Base-by-base conservation (phyloP, 2,329 filamentous ascomycete species). In the Xylaria sp. region DNA sequence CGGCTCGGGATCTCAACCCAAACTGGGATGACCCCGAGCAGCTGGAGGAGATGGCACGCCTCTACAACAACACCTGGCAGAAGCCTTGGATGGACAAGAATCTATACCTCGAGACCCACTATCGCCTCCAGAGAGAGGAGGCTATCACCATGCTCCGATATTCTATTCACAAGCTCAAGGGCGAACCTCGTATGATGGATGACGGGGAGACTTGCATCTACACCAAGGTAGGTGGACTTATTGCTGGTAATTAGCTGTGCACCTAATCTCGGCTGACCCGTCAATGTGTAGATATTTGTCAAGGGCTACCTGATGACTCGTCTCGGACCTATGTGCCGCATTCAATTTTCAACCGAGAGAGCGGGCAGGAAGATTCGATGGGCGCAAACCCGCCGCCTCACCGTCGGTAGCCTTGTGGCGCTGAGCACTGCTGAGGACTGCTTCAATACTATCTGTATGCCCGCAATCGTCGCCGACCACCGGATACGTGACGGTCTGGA, bases 91-190 rank as follows among this genome's bases (percentile, higher is more conserved):
- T 71, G 0, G 83, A 77, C 4, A 87, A 83, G 42, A 78, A 84
- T 1, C 76, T 79, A 0, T 96, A 96, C 53, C 75, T 96, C 0
- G 76, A 83, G 26, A 81, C 84, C 0, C 90, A 95, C 45, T 96
- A 94, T 66, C 77, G 84, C 2, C 80, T 96, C 1, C 77, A 91
- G 7, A 81, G 92, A 2, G 89, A 91, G 65, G 91, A 96, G 66
- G 83, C 85, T 0, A 76, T 90, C 2, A 82, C 88, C 11, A 81
- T 86, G 1, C 76, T 96, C 0, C 82, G 91, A 6, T 79, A 84
- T 57, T 86, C 89, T 0, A 80, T 96, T 1, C 72, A 75, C 0
- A 71, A 78, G 11, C 80, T 89, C 50, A 79, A 77, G 20, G 60
- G 70, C 1, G 65, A 79, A 6, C 85, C 86, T 0, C 57, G 66